phyloP scores from a whole-genome alignment of 2,329 filamentous ascomycete genomes.

The Colletotrichum chrysophilum region DNA sequence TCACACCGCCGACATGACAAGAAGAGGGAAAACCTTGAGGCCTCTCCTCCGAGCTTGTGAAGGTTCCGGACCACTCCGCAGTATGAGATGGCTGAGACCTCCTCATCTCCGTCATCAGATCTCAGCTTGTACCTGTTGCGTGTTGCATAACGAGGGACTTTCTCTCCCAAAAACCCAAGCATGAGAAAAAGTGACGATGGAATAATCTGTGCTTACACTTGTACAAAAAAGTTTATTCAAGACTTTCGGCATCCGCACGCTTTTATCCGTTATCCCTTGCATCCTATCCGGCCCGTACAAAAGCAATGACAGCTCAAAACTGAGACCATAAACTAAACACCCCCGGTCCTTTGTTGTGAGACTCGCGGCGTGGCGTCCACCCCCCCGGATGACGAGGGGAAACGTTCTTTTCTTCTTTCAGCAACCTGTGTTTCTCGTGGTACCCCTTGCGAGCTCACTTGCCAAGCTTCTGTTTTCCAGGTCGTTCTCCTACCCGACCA shows the following conservation, averaged over 20 bases:
- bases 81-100: background rate
- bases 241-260: background rate
- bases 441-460: background rate
- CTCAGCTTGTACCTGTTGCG: background rate
- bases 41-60: background rate
- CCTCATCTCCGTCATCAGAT: background rate
- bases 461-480: background rate
- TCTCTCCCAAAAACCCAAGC: background rate
- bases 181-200: background rate
- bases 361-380: background rate
- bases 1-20: background rate
- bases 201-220: background rate
- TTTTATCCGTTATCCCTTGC: background rate
- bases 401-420: background rate
- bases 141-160: background rate
- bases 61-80: background rate
- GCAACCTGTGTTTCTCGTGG: background rate
- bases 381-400: background rate
- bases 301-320: background rate
- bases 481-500: background rate
- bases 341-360: background rate
- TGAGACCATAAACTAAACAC: background rate
- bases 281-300: background rate
- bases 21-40: background rate
- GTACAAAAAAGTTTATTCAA: background rate